These are phyloP conservation scores for Alternaria alternata DNA, from an alignment of 2,329 filamentous ascomycete species.

Conservation along the genomic window DNA sequence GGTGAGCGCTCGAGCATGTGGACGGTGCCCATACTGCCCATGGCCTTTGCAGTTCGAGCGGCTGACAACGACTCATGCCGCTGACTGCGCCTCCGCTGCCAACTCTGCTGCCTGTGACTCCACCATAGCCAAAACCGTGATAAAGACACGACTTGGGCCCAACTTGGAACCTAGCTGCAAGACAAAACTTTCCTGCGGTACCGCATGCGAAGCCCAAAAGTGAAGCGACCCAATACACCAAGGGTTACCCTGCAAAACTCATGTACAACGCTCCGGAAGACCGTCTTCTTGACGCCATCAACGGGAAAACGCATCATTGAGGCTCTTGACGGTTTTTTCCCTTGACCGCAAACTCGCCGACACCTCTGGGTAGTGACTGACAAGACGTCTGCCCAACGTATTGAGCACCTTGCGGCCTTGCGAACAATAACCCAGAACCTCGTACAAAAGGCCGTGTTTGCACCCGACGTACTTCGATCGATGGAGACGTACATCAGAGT, in stretches of 20 bases:
- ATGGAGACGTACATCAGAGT: background rate
- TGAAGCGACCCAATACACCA: conserved; percentile 6
- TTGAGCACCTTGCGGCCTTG: background rate
- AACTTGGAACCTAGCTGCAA: background rate
- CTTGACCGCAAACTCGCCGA: background rate
- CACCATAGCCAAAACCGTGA: background rate
- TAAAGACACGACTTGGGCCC: background rate
- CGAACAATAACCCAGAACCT: background rate
- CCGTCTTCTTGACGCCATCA: background rate
- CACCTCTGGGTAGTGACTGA: background rate
- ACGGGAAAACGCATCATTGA: background rate
- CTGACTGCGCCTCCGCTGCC: conserved; percentile 8
- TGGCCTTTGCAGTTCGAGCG: background rate
- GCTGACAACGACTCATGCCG: conserved; percentile 23
- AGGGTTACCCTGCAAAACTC: conserved; percentile 5
- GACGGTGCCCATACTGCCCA: conserved; percentile 12
- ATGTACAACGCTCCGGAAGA: background rate
- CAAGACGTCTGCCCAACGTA: background rate
- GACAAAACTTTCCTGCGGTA: background rate
- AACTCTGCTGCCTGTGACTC: conserved; percentile 19
- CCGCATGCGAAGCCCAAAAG: conserved; percentile 7
- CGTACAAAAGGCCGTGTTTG: background rate
- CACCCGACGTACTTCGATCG: background rate
- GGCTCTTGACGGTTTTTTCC: conserved; percentile 6
- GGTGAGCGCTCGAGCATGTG: conserved; percentile 21